Evolutionary conservation across 345 rosid species (phyloP), one percentile per base, ranked within the genome.

Genomic region (Hibiscus syriacus): DNA sequence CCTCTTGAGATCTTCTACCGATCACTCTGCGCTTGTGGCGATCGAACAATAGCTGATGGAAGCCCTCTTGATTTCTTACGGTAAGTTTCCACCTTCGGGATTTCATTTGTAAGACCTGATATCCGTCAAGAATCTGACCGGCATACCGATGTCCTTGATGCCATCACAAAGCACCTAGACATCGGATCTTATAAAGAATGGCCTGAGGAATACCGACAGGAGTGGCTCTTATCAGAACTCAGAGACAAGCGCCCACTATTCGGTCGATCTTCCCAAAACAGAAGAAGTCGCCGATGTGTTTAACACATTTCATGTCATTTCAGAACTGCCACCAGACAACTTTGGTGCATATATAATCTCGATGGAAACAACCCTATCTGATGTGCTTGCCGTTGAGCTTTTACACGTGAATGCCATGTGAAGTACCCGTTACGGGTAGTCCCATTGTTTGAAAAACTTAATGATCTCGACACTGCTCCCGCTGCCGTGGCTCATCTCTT

Each of bases 61-160:
- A 89, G 95, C 86, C 86, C 91, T 14, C 95, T 94, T 29, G 99
- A 94, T 75, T 94, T 94, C 87, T 72, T 94, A 68, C 82, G 98
- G n/a, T 95, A 94, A 82, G 99, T 89, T 59, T 94, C 99, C 0
- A 94, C 99, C 41, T 94, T 94, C 66, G 99, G 99, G n/a, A 97
- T 94, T 60, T 85, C 95, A 8, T 85, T 94, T 29, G 99, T 94
- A 22, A 86, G 95, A 74, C 95, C 91, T 8, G 99, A 94, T 70
- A 87, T 94, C 64, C 82, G 98, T 26, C 99, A 94, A 74, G 99
- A 94, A 70, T 91, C 99, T n/a, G 97, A 91, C 17, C 72, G 98
- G 74, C 99, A 94, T 72, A 84, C 97, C 0, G 97, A 94, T 80
- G 96, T 89, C 30, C 77, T 94, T 38, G 89, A 94, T 75, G 96